Conservation (phyloP, 2,329 filamentous ascomycete species). For the Monosporascus sp. region DNA sequence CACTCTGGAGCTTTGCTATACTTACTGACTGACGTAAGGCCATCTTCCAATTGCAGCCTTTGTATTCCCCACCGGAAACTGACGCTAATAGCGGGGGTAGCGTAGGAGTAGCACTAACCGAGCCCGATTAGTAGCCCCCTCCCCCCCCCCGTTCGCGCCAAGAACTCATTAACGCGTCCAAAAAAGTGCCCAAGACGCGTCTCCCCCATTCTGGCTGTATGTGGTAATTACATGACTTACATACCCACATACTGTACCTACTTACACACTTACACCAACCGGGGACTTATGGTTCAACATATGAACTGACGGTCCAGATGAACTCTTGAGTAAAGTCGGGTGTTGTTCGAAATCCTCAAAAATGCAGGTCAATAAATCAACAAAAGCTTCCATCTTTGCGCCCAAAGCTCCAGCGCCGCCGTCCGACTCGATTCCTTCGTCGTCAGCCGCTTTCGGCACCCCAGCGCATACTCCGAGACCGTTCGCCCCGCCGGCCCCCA, state of each 20-base stretch:
- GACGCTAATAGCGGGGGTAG: conserved; percentile 5
- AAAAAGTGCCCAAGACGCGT: conserved; percentile 15
- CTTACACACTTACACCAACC: conserved; percentile 3
- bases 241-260: background rate
- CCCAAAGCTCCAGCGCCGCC: conserved; percentile 29
- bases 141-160: background rate
- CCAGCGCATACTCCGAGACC: conserved; percentile 73
- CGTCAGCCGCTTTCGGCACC: conserved; percentile 85
- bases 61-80: background rate
- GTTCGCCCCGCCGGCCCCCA: conserved; percentile 46
- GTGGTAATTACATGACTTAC: background rate
- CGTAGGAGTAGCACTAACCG: background rate
- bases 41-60: too few relatives aligned
- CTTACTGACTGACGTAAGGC: background rate
- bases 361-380: conserved; percentile 22
- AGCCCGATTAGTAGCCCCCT: conserved; percentile 3
- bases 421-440: conserved; percentile 70
- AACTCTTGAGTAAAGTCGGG: too few relatives aligned
- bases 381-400: conserved; percentile 34
- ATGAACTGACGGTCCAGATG: too few relatives aligned
- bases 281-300: background rate
- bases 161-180: conserved; percentile 23
- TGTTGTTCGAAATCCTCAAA: conserved; percentile 2
- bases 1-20: background rate
- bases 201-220: conserved; percentile 1